A percentile compares a stretch with the other conserved stretches of the same genome.
These are phyloP conservation scores for Arabidopsis hybrid DNA, from an alignment of 441 rosid genomes.

Conservation along the genomic window DNA sequence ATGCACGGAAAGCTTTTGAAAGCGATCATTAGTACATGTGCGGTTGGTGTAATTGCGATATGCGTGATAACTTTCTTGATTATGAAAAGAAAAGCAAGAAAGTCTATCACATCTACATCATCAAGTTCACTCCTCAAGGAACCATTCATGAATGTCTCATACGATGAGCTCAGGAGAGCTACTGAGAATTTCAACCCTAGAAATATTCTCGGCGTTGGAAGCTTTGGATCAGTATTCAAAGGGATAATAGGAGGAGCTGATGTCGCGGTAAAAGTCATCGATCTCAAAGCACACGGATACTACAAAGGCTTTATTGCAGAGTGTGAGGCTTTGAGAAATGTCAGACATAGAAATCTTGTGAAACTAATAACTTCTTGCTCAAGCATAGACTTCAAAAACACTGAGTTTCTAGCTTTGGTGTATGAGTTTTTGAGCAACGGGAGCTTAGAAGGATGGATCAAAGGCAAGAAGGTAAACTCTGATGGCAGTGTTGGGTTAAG, in stretches of 20 bases:
- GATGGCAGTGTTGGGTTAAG: slow-evolving; percentile 48
- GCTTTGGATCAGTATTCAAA: slow-evolving; percentile 59
- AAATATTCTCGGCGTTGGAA: slow-evolving; percentile 59
- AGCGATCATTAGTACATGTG: slow-evolving; percentile 28
- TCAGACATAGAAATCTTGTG: slow-evolving; percentile 63
- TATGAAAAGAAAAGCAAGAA: slow-evolving; percentile 33
- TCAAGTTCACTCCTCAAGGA: slow-evolving; percentile 28
- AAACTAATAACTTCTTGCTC: slow-evolving; percentile 67
- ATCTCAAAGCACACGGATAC: slow-evolving; percentile 44
- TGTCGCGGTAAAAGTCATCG: slow-evolving; percentile 53
- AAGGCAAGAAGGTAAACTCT: slow-evolving; percentile 40
- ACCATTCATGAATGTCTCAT: slow-evolving; percentile 50
- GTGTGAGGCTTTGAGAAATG: slow-evolving; percentile 56
- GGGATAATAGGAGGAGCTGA: slow-evolving; percentile 44
- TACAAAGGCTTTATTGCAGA: slow-evolving; percentile 59
- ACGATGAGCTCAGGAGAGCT: slow-evolving; percentile 52
- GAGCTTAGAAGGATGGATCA: slow-evolving; percentile 59
- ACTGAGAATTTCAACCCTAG: slow-evolving; percentile 45
- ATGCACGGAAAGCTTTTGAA: slow-evolving; percentile 25
- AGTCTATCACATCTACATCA: slow-evolving; percentile 13
- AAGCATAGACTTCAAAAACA: slow-evolving; percentile 50
- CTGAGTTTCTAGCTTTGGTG: slow-evolving; percentile 60
- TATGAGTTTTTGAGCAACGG: slow-evolving; percentile 57
- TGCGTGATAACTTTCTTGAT: slow-evolving; percentile 36
- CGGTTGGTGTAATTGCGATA: slow-evolving; percentile 19